These are phyloP conservation scores for Cadophora sp. DNA, from an alignment of 2,329 filamentous ascomycete species.

Conservation along the genomic window DNA sequence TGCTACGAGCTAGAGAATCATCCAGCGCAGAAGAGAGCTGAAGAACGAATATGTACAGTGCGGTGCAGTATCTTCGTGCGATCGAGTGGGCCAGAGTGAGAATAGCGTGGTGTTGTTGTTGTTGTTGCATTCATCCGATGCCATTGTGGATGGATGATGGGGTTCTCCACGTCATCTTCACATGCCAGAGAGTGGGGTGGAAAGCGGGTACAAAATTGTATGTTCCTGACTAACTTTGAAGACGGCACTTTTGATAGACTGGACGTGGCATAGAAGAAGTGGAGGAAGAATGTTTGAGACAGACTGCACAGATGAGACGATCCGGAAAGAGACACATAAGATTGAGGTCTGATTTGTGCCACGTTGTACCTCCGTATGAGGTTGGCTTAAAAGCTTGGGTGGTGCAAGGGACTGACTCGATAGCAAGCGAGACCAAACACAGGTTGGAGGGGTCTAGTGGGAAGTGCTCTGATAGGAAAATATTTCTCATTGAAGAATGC, in stretches of 20 bases:
- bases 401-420: neutral
- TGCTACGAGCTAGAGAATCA: neutral
- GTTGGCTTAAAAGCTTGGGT: neutral
- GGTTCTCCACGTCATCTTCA: conserved; percentile 22
- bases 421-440: conserved; percentile 3
- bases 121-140: conserved; percentile 10
- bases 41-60: neutral
- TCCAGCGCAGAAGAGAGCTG: neutral
- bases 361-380: conserved; percentile 9
- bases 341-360: conserved; percentile 7
- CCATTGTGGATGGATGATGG: neutral
- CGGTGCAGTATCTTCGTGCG: neutral
- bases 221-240: conserved; percentile 1
- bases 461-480: neutral
- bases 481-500: too few relatives aligned
- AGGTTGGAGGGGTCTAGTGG: neutral
- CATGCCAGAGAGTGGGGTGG: conserved; percentile 15
- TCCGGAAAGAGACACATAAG: neutral
- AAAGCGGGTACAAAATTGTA: neutral
- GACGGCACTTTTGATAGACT: neutral
- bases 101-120: neutral
- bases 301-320: neutral
- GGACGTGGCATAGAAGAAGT: conserved; percentile 12
- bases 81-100: neutral
- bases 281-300: neutral